These are phyloP conservation scores for Melanogaster broomeanus DNA, from an alignment of 768 basidiomycete species.

Conservation along the genomic window DNA sequence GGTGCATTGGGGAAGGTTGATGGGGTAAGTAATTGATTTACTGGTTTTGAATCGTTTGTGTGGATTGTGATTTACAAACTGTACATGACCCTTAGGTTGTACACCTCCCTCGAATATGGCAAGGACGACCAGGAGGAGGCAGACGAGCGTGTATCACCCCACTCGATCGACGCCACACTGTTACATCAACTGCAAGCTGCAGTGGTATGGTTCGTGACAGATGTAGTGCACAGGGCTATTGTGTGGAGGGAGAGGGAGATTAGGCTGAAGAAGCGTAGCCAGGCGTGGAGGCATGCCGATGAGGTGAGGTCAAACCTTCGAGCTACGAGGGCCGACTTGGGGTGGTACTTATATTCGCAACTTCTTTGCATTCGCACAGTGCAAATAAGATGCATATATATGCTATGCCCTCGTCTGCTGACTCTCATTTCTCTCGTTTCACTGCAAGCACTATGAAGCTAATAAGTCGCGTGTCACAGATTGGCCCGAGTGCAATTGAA, in stretches of 20 bases:
- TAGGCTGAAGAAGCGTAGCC: constrained; percentile 56
- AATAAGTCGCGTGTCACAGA: constrained; percentile 33
- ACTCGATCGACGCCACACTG: constrained; percentile 50
- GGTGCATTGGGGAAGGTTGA: constrained; percentile 37
- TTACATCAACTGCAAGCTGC: constrained; percentile 47
- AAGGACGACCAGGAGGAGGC: constrained; percentile 19
- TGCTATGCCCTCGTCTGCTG: background rate
- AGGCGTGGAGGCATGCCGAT: constrained; percentile 55
- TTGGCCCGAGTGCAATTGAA: constrained; percentile 44
- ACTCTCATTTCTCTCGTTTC: background rate
- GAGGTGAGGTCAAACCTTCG: constrained; percentile 33
- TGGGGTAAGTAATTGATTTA: constrained; percentile 39
- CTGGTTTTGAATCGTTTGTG: constrained; percentile 16
- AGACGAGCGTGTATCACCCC: constrained; percentile 20
- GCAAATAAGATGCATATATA: background rate
- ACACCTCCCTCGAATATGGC: constrained; percentile 27
- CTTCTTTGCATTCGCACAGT: background rate
- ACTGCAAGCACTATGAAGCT: background rate
- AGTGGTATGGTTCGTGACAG: constrained; percentile 51
- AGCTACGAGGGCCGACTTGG: background rate
- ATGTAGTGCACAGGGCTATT: constrained; percentile 52
- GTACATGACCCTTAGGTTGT: constrained; percentile 22
- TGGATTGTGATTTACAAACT: constrained; percentile 2
- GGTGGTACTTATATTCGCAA: background rate
- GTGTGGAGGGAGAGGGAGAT: constrained; percentile 60